Evolutionary conservation across 2,329 filamentous ascomycete species (phyloP), one percentile per base, ranked within the genome.

Genomic region (Phyllosticta ampelicida): DNA sequence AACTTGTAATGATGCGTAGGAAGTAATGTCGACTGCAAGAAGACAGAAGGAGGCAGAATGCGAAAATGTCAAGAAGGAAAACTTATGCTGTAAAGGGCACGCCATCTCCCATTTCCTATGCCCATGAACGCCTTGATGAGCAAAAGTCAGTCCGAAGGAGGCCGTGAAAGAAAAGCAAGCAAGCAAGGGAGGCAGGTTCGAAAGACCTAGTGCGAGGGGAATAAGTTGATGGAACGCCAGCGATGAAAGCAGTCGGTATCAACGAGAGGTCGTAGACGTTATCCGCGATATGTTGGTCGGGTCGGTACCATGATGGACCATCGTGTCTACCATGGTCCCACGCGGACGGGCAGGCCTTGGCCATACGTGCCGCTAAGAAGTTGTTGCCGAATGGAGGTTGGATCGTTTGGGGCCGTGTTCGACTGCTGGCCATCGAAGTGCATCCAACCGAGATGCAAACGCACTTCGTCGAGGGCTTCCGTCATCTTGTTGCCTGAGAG

Each of bases 401-500:
- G 64, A 59, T 71, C 66, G 51, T 51, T 59, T 19, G 52, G 11
- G 36, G 21, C 53, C 11, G 62, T 64, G 52, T 62, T 64, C 29
- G 65, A 54, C 16, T 65, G 58, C n/a, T 63, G 55, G 9, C 55
- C 49, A 55, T 69, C 63, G 51, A 77, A 75, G 57, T 80, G 84
- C 78, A 90, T 88, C 89, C 90, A 96, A 49, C 86, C 87, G 26
- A 95, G 77, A 62, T 85, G 86, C 44, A 79, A 78, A 16, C 83
- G 80, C 73, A 97, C 82, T 67, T 90, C 87, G 56, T 86, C 82
- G 61, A 96, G 84, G 36, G 91, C 94, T 50, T 84, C 81, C 61
- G 86, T 84, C 72, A 99, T 80, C 66, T 88, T 87, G 23, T 90
- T 90, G 49, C 86, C 86, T 5, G 90, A 92, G 63, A 86, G 84